These are phyloP conservation scores for Penicillium parvum DNA, from an alignment of 495 filamentous ascomycete species.

Conservation along the genomic window DNA sequence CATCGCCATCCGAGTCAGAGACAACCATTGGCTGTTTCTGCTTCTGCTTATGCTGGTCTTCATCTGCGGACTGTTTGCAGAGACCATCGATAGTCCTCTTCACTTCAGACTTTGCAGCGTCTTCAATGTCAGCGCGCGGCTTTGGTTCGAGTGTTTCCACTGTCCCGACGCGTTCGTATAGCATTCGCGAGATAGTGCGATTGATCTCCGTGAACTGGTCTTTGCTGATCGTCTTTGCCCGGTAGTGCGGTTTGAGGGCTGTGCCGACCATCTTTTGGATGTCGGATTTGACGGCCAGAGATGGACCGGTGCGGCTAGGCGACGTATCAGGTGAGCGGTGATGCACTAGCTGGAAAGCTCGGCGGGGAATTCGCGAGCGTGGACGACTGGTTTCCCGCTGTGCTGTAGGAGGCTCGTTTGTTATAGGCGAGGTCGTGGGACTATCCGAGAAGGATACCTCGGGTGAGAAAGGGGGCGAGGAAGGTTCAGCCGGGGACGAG, in stretches of 20 bases:
- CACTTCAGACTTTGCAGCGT: constrained; percentile 69
- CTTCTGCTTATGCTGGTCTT: constrained; percentile 6
- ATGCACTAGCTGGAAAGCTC: constrained; percentile 19
- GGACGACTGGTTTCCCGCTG: constrained; percentile 8
- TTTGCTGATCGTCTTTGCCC: constrained; percentile 61
- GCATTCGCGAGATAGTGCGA: constrained; percentile 69
- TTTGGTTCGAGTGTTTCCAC: constrained; percentile 52
- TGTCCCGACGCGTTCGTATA: constrained; percentile 78
- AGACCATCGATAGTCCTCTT: constrained; percentile 52
- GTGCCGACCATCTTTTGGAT: constrained; percentile 76
- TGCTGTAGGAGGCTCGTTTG: constrained; percentile 11
- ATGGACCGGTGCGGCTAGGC: constrained; percentile 52
- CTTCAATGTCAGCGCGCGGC: constrained; percentile 59
- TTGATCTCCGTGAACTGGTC: constrained; percentile 89
- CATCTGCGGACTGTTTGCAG: constrained; percentile 16
- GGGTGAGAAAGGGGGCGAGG: constrained; percentile 55
- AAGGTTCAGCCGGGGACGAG: constrained; percentile 58
- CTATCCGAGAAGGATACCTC: constrained; percentile 36
- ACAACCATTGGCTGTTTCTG: constrained; percentile 23
- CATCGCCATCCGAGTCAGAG: constrained; percentile 21
- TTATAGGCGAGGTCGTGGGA: constrained; percentile 17
- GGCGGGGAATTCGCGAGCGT: constrained; percentile 34
- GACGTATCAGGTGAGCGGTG: constrained; percentile 52
- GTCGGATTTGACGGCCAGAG: constrained; percentile 70
- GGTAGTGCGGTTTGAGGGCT: constrained; percentile 72